These are phyloP conservation scores for Simplicillium aogashimaense DNA, from an alignment of 2,329 filamentous ascomycete genomes.

Conservation along the genomic window DNA sequence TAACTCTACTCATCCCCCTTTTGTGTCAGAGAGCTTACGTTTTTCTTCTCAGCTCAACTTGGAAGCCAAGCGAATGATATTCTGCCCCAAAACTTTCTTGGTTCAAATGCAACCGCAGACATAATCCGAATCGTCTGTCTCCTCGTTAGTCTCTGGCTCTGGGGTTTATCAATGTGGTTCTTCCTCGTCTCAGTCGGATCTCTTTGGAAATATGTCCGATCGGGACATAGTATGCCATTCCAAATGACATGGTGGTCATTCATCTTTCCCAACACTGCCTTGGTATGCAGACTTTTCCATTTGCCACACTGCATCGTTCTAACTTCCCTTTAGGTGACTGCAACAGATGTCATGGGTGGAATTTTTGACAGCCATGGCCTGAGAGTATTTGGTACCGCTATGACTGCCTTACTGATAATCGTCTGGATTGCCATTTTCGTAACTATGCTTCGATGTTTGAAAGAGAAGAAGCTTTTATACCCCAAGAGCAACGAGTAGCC, in stretches of 20 bases:
- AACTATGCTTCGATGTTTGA: slow-evolving; percentile 62
- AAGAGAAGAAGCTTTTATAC: slow-evolving; percentile 62
- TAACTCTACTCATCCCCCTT: too few relatives aligned
- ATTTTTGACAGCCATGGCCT: slow-evolving; percentile 51
- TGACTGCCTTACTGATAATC: slow-evolving; percentile 55
- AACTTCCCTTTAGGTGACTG: slow-evolving; percentile 38
- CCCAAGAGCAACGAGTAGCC: slow-evolving; percentile 43
- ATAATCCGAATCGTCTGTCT: slow-evolving; percentile 39
- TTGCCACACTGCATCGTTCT: slow-evolving; percentile 25
- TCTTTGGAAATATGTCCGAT: slow-evolving; percentile 55
- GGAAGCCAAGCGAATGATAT: slow-evolving; percentile 31
- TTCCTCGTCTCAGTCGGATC: slow-evolving; percentile 72
- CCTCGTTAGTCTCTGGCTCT: slow-evolving; percentile 68
- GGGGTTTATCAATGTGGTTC: slow-evolving; percentile 77
- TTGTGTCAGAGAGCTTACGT: too few relatives aligned
- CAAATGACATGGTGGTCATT: slow-evolving; percentile 84
- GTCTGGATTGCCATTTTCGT: slow-evolving; percentile 60
- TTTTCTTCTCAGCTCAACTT: slow-evolving; percentile 23
- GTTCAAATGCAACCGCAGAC: slow-evolving; percentile 27
- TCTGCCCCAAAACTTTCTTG: slow-evolving; percentile 31
- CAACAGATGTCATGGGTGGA: slow-evolving; percentile 60
- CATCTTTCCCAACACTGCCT: slow-evolving; percentile 69
- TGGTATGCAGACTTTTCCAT: slow-evolving; percentile 29
- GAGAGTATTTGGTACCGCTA: slow-evolving; percentile 55
- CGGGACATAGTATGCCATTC: slow-evolving; percentile 54